phyloP scores from a whole-genome alignment of 768 basidiomycete genomes.

The Suillus subalutaceus region DNA sequence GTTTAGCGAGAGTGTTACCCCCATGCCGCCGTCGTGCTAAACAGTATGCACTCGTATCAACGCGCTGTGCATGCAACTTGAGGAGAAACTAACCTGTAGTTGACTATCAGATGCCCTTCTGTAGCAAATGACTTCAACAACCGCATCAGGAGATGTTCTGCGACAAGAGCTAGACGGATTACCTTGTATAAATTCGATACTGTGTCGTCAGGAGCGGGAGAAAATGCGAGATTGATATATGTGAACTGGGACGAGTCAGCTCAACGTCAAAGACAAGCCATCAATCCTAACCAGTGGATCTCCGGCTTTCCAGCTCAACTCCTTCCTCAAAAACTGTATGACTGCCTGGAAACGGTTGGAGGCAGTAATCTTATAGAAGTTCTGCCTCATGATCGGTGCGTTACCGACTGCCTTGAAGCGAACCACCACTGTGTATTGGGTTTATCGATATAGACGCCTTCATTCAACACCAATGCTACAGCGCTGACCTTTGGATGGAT shows the following conservation, averaged over 20 bases:
- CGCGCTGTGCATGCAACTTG: too few species aligned
- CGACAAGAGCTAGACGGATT: not conserved
- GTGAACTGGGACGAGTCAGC: conserved; percentile 52
- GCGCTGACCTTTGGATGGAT: conserved; percentile 68
- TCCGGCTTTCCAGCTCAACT: conserved; percentile 82
- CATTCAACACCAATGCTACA: not conserved
- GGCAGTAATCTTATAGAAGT: conserved; percentile 97
- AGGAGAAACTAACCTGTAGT: conserved; percentile 67
- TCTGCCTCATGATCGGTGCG: conserved; percentile 98
- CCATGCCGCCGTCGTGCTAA: conserved; percentile 67
- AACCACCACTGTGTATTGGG: conserved; percentile 71
- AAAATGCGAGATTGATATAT: conserved; percentile 79
- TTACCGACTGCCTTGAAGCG: conserved; percentile 98
- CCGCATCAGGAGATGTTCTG: not conserved
- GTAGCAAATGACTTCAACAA: conserved; percentile 75
- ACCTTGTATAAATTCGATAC: conserved; percentile 74
- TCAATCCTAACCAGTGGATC: conserved; percentile 73
- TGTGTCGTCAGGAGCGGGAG: conserved; percentile 76
- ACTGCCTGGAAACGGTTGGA: conserved; percentile 95
- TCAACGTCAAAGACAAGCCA: conserved; percentile 52
- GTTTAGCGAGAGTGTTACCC: conserved; percentile 38
- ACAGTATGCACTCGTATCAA: not conserved
- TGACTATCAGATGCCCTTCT: conserved; percentile 88
- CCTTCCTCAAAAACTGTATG: conserved; percentile 88
- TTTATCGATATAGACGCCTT: conserved; percentile 1